Evolutionary conservation across 495 filamentous ascomycete genomes (phyloP).

Genomic region (Neurospora hispaniola): DNA sequence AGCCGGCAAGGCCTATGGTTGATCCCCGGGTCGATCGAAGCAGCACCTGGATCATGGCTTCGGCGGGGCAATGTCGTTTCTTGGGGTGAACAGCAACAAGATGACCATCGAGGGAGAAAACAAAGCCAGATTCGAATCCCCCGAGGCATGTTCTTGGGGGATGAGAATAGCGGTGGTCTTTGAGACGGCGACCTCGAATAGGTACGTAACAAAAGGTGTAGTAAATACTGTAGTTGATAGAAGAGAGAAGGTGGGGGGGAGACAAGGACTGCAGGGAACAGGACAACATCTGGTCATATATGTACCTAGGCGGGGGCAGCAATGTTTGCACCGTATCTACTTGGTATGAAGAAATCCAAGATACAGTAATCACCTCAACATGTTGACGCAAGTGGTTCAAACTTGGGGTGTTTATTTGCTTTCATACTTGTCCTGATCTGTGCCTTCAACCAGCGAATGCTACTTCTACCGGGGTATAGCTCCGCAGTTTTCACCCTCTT

Average conservation of each 20-base stretch:
- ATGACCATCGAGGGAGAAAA: not conserved
- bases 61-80: not conserved
- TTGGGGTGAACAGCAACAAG: not conserved
- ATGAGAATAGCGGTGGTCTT: too few relatives aligned
- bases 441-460: not conserved
- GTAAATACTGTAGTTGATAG: too few relatives aligned
- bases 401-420: not conserved
- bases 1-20: not conserved
- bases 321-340: too few relatives aligned
- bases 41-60: not conserved
- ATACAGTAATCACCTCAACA: too few relatives aligned
- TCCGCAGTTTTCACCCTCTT: not conserved
- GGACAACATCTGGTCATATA: too few relatives aligned
- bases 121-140: not conserved
- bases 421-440: not conserved
- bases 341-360: too few relatives aligned
- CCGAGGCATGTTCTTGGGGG: not conserved
- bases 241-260: too few relatives aligned
- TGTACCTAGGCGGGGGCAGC: too few relatives aligned
- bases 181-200: too few relatives aligned
- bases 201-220: too few relatives aligned
- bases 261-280: too few relatives aligned
- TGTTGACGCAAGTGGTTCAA: not conserved
- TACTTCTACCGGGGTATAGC: not conserved
- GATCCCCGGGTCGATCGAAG: not conserved